Evolutionary conservation across 352 stramenopile genomes (phyloP), one percentile per base, ranked within the genome.

Genomic region (Phytophthora sp.): DNA sequence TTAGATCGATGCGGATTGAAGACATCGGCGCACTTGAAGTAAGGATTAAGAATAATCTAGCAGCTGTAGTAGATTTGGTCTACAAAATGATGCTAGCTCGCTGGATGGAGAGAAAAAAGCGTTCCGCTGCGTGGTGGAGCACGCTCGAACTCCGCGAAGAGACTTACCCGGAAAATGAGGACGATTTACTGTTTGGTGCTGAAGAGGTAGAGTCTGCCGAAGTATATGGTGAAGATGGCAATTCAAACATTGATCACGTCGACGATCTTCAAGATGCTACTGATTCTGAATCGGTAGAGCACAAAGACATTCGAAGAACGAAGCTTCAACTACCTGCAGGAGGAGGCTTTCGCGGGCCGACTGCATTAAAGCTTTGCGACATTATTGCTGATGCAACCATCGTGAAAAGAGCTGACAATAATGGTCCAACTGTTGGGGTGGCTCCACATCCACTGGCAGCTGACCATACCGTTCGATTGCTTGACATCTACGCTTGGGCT

Each of bases 71-170:
- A 6, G 54, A 82, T 48, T 44, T 84, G 11, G 39, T 82, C 20
- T 84, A 85, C 54, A 69, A 73, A 23, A 76, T 82, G 60, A 83
- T 77, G 43, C 32, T 85, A 10, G 76, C 69, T 53, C 66, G 76
- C 28, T 85, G 77, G 77, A 76, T 77, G 27, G 43, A 74, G 28
- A 48, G 72, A 44, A 61, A 43, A 21, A 58, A 65, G 32, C 69
- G 24, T 20, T 31, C 59, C 7, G 30, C 23, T 15, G 45, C 58
- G 23, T 74, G 51, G 54, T 72, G 48, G 60, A n/a, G 24, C 17
- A 58, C 50, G n/a, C 34, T 74, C 1, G 31, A 57, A 3, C 37
- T 76, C 4, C 38, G 54, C 21, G 46, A 53, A 35, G 39, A 8
- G 12, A 23, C 18, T 20, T 2, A 39, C 23, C 6, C 10, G 17